These are phyloP conservation scores for Malassezia brasiliensis DNA, from an alignment of 1,284 basidiomycete genomes.

Conservation along the genomic window DNA sequence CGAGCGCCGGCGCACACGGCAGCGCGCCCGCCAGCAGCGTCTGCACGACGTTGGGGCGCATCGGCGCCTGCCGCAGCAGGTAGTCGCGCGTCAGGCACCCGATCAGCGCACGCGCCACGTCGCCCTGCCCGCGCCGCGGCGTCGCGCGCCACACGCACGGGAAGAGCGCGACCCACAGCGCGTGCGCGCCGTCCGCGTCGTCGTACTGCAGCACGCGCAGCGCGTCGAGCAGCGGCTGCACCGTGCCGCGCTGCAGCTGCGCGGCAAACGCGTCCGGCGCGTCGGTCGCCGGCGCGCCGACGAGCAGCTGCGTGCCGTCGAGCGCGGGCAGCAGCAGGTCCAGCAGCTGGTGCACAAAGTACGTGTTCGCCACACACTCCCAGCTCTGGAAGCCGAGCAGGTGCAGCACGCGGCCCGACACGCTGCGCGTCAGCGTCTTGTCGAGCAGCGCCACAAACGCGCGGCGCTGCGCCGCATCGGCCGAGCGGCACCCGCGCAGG, in stretches of 20 bases:
- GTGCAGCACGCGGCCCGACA: slow-evolving; percentile 75
- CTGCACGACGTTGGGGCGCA: slow-evolving; percentile 90
- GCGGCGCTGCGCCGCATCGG: slow-evolving; percentile 68
- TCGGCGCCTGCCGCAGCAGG: slow-evolving; percentile 74
- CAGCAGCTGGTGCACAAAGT: slow-evolving; percentile 88
- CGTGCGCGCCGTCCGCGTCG: slow-evolving; percentile 67
- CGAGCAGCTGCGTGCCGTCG: slow-evolving; percentile 28
- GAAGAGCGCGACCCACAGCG: slow-evolving; percentile 83
- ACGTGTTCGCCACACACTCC: slow-evolving; percentile 83
- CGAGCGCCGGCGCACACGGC: slow-evolving; percentile 73
- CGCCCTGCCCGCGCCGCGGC: slow-evolving; percentile 73
- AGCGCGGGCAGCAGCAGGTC: slow-evolving; percentile 68
- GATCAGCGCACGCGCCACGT: slow-evolving; percentile 81
- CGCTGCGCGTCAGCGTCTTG: slow-evolving; percentile 70
- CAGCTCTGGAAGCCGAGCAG: slow-evolving; percentile 89
- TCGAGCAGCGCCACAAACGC: slow-evolving; percentile 87
- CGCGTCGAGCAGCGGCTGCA: slow-evolving; percentile 50
- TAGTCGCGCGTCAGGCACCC: slow-evolving; percentile 86
- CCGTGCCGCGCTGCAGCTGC: slow-evolving; percentile 22
- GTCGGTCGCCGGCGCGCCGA: slow-evolving; percentile 17
- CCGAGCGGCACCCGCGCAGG: slow-evolving; percentile 77
- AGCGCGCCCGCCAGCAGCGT: slow-evolving; percentile 76
- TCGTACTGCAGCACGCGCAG: slow-evolving; percentile 75
- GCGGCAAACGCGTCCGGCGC: slow-evolving; percentile 8
- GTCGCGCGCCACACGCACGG: slow-evolving; percentile 79